These are phyloP conservation scores for Blastobotrys petasosporus DNA, from an alignment of 1,139 yeast species.

Conservation along the genomic window DNA sequence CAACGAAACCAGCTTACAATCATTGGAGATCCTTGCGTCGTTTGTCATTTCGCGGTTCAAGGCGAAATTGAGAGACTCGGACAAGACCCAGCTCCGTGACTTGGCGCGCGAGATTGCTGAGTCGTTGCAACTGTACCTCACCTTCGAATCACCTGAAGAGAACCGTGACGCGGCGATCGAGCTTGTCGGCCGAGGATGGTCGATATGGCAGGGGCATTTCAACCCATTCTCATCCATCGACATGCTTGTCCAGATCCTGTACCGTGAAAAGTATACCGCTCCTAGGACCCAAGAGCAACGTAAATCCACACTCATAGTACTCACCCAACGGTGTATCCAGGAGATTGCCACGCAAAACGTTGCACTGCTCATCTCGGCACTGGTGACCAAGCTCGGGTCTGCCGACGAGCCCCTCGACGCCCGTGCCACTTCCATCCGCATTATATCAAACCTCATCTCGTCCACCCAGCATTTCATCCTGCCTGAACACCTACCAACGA, in stretches of 20 bases:
- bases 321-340: slow-evolving; percentile 21
- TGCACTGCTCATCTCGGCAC: slow-evolving; percentile 23
- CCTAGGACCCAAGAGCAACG: not conserved
- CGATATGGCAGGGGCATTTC: slow-evolving; percentile 24
- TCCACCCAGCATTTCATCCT: slow-evolving; percentile 13
- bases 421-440: slow-evolving; percentile 23
- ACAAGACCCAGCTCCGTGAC: not conserved
- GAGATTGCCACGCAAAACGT: slow-evolving; percentile 24
- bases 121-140: slow-evolving; percentile 21
- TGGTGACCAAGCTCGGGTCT: slow-evolving; percentile 22
- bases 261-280: slow-evolving; percentile 18
- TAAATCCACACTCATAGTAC: not conserved
- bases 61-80: not conserved
- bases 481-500: slow-evolving; percentile 20
- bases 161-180: slow-evolving; percentile 21
- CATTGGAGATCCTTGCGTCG: slow-evolving; percentile 17
- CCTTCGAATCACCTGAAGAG: slow-evolving; percentile 16
- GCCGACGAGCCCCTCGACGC: slow-evolving; percentile 16
- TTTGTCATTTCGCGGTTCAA: slow-evolving; percentile 8
- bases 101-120: slow-evolving; percentile 18
- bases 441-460: slow-evolving; percentile 19
- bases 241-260: slow-evolving; percentile 19
- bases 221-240: slow-evolving; percentile 24
- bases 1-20: slow-evolving; percentile 10
- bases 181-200: slow-evolving; percentile 28